Evolutionary conservation across 2,329 filamentous ascomycete genomes (phyloP).

Genomic region (Ceratocystis colombiana): DNA sequence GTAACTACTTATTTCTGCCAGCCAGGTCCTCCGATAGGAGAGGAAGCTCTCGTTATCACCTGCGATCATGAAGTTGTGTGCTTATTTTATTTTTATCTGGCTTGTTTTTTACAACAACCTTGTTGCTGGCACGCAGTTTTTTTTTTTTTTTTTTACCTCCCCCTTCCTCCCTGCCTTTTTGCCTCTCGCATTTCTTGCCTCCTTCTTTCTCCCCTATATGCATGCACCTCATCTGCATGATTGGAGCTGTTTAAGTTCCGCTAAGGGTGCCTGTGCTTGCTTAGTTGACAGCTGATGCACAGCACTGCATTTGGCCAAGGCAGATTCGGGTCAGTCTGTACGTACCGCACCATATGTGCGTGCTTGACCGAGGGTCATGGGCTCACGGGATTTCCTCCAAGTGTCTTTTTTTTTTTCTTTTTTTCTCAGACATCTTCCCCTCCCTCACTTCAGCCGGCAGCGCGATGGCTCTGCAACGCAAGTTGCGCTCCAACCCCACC

Average conservation of each 20-base stretch:
- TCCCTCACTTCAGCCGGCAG: background rate
- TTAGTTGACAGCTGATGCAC: conserved; percentile 10
- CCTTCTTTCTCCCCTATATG: conserved; percentile 5
- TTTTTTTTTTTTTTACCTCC: background rate
- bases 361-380: too few relatives aligned
- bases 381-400: too few relatives aligned
- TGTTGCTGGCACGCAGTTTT: too few relatives aligned
- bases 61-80: background rate
- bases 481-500: background rate
- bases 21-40: too few relatives aligned
- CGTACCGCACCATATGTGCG: background rate
- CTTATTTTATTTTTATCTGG: background rate
- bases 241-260: conserved; percentile 1
- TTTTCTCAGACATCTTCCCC: background rate
- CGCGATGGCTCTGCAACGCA: background rate
- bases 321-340: background rate
- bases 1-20: background rate
- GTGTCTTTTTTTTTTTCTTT: background rate
- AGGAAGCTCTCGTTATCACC: too few relatives aligned
- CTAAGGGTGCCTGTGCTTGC: background rate
- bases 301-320: conserved; percentile 6
- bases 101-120: background rate
- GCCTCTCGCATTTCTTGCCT: background rate
- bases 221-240: background rate
- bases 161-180: background rate